Percentiles rank a stretch among this genome's conserved stretches.
Evolutionary conservation across 2,329 filamentous ascomycete species (phyloP).

Genomic region (Diaporthe citrichinensis): DNA sequence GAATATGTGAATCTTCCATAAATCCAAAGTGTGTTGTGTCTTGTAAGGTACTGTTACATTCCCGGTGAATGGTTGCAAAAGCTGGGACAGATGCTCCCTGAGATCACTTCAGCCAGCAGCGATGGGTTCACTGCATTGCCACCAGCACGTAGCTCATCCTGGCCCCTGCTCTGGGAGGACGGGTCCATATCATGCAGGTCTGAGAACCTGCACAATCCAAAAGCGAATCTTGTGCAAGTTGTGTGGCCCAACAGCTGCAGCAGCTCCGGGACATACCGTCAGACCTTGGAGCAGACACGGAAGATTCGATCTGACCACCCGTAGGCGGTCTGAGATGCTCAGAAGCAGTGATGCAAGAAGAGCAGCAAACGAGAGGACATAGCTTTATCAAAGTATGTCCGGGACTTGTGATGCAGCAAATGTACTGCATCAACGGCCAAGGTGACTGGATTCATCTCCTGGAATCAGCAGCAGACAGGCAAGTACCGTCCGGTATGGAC

Average conservation of each 20-base stretch:
- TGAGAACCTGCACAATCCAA: conserved; percentile 12
- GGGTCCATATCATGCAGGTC: not conserved
- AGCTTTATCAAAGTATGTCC: not conserved
- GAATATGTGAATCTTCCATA: not conserved
- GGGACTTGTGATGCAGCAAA: not conserved
- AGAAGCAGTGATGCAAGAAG: not conserved
- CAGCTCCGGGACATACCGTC: conserved; percentile 6
- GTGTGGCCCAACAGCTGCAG: conserved; percentile 18
- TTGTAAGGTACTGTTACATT: conserved; percentile 4
- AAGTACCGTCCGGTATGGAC: not conserved
- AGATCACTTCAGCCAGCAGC: not conserved
- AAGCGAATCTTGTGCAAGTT: not conserved
- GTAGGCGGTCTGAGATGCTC: not conserved
- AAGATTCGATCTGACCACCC: not conserved
- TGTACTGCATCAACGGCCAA: not conserved
- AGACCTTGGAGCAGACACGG: not conserved
- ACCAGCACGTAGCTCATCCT: not conserved
- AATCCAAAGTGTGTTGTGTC: not conserved
- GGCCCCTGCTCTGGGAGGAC: not conserved
- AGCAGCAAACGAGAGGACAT: not conserved
- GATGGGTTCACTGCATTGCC: conserved; percentile 2
- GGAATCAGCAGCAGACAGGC: not conserved
- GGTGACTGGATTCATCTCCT: not conserved
- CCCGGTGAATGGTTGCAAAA: not conserved
- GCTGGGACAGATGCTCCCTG: not conserved